phyloP scores from a whole-genome alignment of 2,329 filamentous ascomycete genomes.

The Dactylella cylindrospora region DNA sequence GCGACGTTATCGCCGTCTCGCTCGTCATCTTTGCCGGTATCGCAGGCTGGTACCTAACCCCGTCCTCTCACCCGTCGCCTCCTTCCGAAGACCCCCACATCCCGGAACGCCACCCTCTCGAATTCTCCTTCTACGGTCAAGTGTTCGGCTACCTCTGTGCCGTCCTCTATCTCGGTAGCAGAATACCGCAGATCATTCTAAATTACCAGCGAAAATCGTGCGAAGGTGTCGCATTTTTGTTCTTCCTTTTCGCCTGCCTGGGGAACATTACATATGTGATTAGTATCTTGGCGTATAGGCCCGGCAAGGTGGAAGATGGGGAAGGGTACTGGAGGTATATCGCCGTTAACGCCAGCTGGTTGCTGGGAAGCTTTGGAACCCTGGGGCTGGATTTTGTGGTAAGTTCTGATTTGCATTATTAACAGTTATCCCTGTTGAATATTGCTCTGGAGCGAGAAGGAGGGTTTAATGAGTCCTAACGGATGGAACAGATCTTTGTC shows the following conservation, averaged over 20 bases:
- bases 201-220: conserved; percentile 92
- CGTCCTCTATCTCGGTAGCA: conserved; percentile 80
- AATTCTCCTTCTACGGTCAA: conserved; percentile 76
- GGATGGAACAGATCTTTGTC: conserved; percentile 65
- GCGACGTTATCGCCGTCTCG: conserved; percentile 73
- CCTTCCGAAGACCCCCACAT: conserved; percentile 49
- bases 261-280: conserved; percentile 93
- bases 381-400: conserved; percentile 72
- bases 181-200: conserved; percentile 84
- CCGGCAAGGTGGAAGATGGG: conserved; percentile 58
- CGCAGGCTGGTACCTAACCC: conserved; percentile 78
- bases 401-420: conserved; percentile 1
- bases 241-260: conserved; percentile 94
- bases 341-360: conserved; percentile 85
- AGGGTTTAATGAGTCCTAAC: conserved; percentile 5
- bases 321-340: conserved; percentile 73
- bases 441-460: neutral
- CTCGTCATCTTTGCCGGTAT: conserved; percentile 83
- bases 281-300: conserved; percentile 86
- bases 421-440: no score
- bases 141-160: conserved; percentile 93
- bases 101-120: conserved; percentile 58
- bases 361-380: conserved; percentile 85
- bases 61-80: conserved; percentile 52
- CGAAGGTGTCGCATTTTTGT: conserved; percentile 88